Evolutionary conservation across 495 filamentous ascomycete genomes (phyloP), one percentile per base, ranked within the genome.

Genomic region (Aspergillus nidulans): DNA sequence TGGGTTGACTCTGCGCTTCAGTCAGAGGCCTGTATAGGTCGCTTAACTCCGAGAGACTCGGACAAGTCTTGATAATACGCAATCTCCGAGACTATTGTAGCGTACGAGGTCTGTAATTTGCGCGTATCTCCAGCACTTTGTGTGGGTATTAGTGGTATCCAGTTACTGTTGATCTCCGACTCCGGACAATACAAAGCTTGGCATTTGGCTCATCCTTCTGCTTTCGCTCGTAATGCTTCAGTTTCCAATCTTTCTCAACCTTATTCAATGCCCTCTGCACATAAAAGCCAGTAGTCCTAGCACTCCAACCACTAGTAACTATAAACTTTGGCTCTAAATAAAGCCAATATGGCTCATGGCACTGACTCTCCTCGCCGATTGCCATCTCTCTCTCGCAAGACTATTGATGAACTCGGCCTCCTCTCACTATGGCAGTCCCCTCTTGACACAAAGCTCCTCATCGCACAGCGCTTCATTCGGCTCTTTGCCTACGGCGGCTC

Each of bases 401-500:
- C 60, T 15, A 62, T 76, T 1, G 34, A 65, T 4, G 74, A 77
- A 49, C 45, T 77, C 25, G 74, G 74, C 30, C 65, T 77, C 4
- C 21, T 67, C 30, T 65, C 74, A 13, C 63, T 77, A 53, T 77
- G 69, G 67, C 61, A 62, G 7, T 72, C 73, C 3, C 62, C 73
- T 4, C 65, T 59, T n/a, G 87, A 95, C 66, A 83, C 86, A 40
- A 85, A 90, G 64, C 75, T 92, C 0, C 82, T 95, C 52, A 85
- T 85, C 64, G 66, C 87, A 26, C 81, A 87, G 61, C 86, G 90
- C 3, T 87, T 89, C 58, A 79, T 90, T 32, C 87, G 91, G 1
- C 79, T 92, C 18, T 87, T 89, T 59, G 90, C 90, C 10, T 92
- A 92, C 60, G 88, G 89, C 36, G 82, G 80, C 18, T 84, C 84